Evolutionary conservation across 2,329 filamentous ascomycete species (phyloP), one percentile per base, ranked within the genome.

Genomic region (Colletotrichum gigasporum): DNA sequence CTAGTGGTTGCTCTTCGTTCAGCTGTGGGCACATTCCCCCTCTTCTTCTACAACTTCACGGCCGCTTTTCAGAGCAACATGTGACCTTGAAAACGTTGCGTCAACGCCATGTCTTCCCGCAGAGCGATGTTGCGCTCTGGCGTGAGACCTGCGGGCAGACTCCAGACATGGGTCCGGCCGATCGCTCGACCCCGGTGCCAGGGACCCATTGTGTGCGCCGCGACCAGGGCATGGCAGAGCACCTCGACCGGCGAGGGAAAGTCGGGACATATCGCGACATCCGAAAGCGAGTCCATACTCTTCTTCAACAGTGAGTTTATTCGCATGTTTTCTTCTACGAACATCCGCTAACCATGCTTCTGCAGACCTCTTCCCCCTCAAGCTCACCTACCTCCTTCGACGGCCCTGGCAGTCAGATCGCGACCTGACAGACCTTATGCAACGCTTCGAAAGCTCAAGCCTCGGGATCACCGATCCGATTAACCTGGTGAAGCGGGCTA

Each of bases 291-390:
- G 79, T 90, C 91, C 0, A 89, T 98, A 45, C 77, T 97, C 6
- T 99, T 96, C 80, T 90, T 98, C 72, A 94, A 97, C 74, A 97
- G 92, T 94, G 78, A 74, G 88, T 72, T 34, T 2, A 24, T 24
- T 12, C 35, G 12, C 11, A 37, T 41, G 42, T 18, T 12, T 7
- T 39, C 11, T 28, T 28, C 28, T 5, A 4, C 10, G 11, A 16
- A 11, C 14, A 8, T 34, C 16, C 3, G 30, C 50, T 67, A 35
- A 66, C 32, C 5, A 5, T 24, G 7, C 22, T 3, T 28, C 18
- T 30, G 39, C 65, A 94, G 92, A 96, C 77, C 85, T 98, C 51
- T 96, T 96, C 66, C 95, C 95, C 1, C 82, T 96, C 26, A 91
- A 88, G 70, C 83, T 97, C 32, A 82, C 78, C 42, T 76, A 78